Base-by-base conservation (phyloP, 2,329 filamentous ascomycete species). In the Claviceps sorghi region DNA sequence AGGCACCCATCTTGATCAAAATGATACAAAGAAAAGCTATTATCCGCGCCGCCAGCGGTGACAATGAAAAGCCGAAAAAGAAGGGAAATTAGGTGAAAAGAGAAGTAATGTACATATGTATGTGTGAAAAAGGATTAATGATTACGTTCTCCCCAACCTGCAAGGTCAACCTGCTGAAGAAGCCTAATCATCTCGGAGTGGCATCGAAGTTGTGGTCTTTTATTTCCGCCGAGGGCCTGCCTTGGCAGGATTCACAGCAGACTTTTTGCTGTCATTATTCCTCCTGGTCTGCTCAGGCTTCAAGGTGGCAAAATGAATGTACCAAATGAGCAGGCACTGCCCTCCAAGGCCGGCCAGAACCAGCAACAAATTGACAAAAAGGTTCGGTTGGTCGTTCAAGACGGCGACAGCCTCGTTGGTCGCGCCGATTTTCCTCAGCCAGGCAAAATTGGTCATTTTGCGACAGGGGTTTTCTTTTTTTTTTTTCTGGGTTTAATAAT, bases 231-330 rank as follows among this genome's bases (percentile, higher is more conserved):
- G 43, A 19, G 13, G 10, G 4, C 6, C 47, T 9, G 50, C 29
- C 34, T 22, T 43, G 44, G 36, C 17, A 13, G 48, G 43, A 7
- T 53, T 48, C 1, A n/a, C n/a, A 22, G 38, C 59, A 21, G 32
- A 21, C 48, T 60, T 57, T 38, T 61, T 64, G 22, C 26, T 5
- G 26, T 26, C 26, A 26, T 13, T n/a, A 22, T 71, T 72, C 61
- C 70, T 71, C 64, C 76, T 77, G 62, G 69, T 75, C 64, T 82
- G 78, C 60, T 78, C 76, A 17, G 78, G 78, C 68, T 81, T 82
- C 67, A 78, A 56, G 21, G 78, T 82, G 53, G 76, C 77, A 60
- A 69, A 74, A 65, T 80, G 76, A 60, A 81, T 81, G 66, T 72
- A 79, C 74, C 74, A 79, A 51, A 77, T 64, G 48, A 80, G 65